phyloP scores from a whole-genome alignment of 23 red algal species.

The Rhodosorus marinus region DNA sequence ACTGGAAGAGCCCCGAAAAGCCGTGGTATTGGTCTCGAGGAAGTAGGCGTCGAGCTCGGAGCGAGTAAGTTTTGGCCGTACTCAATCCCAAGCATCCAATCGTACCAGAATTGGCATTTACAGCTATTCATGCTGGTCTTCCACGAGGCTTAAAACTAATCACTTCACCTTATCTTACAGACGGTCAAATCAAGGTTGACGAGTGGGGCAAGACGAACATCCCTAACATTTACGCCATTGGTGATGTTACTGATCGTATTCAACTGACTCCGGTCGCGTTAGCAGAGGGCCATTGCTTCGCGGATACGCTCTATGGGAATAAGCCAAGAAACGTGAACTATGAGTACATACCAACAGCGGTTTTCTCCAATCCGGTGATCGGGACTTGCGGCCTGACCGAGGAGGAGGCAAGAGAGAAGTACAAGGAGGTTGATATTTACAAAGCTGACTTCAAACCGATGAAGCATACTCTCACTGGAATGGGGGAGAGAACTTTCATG shows the following conservation, averaged over 20 bases:
- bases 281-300: slow-evolving; percentile 81
- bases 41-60: slow-evolving; percentile 64
- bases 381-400: slow-evolving; percentile 89
- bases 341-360: slow-evolving; percentile 71
- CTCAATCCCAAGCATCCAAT: too few relatives aligned
- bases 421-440: slow-evolving; percentile 59
- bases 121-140: too few relatives aligned
- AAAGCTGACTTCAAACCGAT: slow-evolving; percentile 65
- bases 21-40: slow-evolving; percentile 35
- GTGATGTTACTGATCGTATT: slow-evolving; percentile 70
- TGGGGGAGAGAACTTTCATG: slow-evolving; percentile 55
- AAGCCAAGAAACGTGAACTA: slow-evolving; percentile 44
- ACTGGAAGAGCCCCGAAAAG: slow-evolving; percentile 51
- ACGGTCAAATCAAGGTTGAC: slow-evolving; percentile 74
- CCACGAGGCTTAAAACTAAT: too few relatives aligned
- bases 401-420: slow-evolving; percentile 34
- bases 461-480: slow-evolving; percentile 79
- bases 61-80: slow-evolving; percentile 6
- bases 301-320: slow-evolving; percentile 73
- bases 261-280: slow-evolving; percentile 89
- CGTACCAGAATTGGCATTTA: too few relatives aligned
- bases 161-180: too few relatives aligned
- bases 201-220: slow-evolving; percentile 84
- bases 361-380: slow-evolving; percentile 78
- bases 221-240: slow-evolving; percentile 82